Base-by-base conservation (phyloP, 805 yeast genomes). In the Myxozyma mucilagina region DNA sequence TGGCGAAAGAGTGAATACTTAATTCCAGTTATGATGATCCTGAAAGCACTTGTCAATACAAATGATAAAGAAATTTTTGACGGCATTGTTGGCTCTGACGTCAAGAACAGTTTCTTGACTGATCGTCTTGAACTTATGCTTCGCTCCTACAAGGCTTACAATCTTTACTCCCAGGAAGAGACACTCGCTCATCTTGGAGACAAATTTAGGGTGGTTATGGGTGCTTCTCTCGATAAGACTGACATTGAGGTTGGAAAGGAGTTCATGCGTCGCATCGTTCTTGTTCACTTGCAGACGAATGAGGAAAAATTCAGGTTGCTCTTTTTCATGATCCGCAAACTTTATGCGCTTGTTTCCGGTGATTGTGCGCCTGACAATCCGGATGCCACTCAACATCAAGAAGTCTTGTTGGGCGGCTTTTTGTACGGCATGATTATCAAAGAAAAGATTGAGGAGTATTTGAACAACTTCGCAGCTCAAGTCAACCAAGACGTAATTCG, bases 331-430 rank as follows among this genome's bases (percentile, higher is more conserved):
- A 86, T 94, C 70, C 85, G 98, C 80, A 94, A 94, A 77, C 82
- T 94, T 63, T 94, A 94, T 74, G 82, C 98, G 0, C 81, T 94
- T 66, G 98, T 93, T 48, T 97, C 97, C 41, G 97, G 97, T 63
- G 97, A 93, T 73, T 93, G 97, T 75, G 79, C 92, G 56, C 93
- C 97, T 16, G 99, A 94, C 75, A 94, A 94, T 77, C 99, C 99
- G 73, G 99, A 94, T 86, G 96, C 98, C 53, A 90, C 97, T 9
- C 99, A 94, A 80, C 97, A 94, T 80, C 99, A 94, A 78, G 99
- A 94, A 78, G 89, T 94, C 36, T 78, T 94, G 65, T 81, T 94
- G 59, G 98, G 98, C 66, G 99, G 99, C 14, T 90, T 94, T 82
- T 80, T 94, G 57, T 94, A 90, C 70, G 97, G 97, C 68, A 92